Evolutionary conservation across 2,329 filamentous ascomycete genomes (phyloP).

Genomic region (Cladobotryum mycophilum): DNA sequence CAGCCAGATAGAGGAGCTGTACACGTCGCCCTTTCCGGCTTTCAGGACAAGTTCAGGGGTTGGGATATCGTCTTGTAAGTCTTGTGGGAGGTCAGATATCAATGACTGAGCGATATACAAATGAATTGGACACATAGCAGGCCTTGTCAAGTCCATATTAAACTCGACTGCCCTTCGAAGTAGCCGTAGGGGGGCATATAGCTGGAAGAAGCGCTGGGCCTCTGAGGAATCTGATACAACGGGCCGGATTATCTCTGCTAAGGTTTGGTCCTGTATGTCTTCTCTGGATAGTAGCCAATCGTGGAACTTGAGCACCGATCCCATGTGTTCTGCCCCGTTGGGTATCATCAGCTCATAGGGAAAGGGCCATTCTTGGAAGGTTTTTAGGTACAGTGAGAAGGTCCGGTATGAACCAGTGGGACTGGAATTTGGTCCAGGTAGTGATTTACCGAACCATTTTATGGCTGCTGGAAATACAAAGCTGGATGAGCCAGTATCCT

Average conservation of each 20-base stretch:
- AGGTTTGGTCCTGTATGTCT: constrained; percentile 23
- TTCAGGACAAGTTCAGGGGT: constrained; percentile 56
- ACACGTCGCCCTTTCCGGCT: constrained; percentile 75
- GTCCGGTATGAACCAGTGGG: background rate
- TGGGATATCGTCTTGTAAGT: constrained; percentile 59
- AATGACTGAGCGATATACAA: constrained; percentile 84
- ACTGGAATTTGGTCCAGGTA: background rate
- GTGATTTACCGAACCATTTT: constrained; percentile 50
- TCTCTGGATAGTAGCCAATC: constrained; percentile 21
- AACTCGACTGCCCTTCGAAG: constrained; percentile 53
- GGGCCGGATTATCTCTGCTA: constrained; percentile 26
- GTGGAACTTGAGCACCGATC: constrained; percentile 20
- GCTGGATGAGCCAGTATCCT: constrained; percentile 31
- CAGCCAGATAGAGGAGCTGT: constrained; percentile 81
- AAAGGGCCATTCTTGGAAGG: constrained; percentile 26
- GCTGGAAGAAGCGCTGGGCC: constrained; percentile 43
- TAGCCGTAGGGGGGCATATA: constrained; percentile 57
- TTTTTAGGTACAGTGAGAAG: constrained; percentile 24
- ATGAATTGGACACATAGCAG: constrained; percentile 25
- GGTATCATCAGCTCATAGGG: constrained; percentile 34
- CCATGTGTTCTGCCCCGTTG: constrained; percentile 12
- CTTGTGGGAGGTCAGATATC: constrained; percentile 58
- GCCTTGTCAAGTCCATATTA: constrained; percentile 27
- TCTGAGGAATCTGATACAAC: constrained; percentile 17
- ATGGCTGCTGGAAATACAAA: constrained; percentile 42